Conservation (phyloP, 257 asterid genomes). For the Nemophila menziesii region DNA sequence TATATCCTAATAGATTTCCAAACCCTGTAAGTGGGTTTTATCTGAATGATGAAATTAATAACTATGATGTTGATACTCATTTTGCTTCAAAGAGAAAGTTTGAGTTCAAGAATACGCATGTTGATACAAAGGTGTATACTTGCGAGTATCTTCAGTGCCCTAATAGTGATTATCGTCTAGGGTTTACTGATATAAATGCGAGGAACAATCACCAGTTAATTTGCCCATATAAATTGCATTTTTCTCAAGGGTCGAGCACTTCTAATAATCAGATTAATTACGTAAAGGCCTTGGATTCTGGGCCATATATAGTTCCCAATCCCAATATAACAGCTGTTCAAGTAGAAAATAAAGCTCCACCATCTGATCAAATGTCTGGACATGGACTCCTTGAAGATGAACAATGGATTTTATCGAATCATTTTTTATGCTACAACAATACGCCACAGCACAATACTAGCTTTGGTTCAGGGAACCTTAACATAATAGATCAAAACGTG, state of each 20-base stretch:
- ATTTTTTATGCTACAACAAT: slow-evolving; percentile 39
- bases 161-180: slow-evolving; percentile 34
- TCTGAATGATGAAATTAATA: slow-evolving; percentile 21
- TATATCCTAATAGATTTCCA: slow-evolving; percentile 25
- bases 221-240: slow-evolving; percentile 30
- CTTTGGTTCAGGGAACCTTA: slow-evolving; percentile 10
- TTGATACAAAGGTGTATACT: slow-evolving; percentile 10
- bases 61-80: slow-evolving; percentile 20
- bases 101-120: not conserved
- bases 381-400: slow-evolving; percentile 62
- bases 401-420: slow-evolving; percentile 46
- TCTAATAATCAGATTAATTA: slow-evolving; percentile 20
- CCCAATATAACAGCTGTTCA: slow-evolving; percentile 2
- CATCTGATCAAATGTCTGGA: slow-evolving; percentile 26
- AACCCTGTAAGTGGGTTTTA: slow-evolving; percentile 20
- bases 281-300: slow-evolving; percentile 14
- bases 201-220: slow-evolving; percentile 45
- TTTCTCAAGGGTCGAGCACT: slow-evolving; percentile 11
- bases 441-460: slow-evolving; percentile 23
- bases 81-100: not conserved
- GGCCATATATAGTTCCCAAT: slow-evolving; percentile 6
- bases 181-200: slow-evolving; percentile 34
- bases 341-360: slow-evolving; percentile 9
- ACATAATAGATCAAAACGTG: slow-evolving; percentile 6
- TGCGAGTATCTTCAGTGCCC: slow-evolving; percentile 48